Base-by-base conservation (phyloP, 2,329 filamentous ascomycete species). In the Colletotrichum siamense region DNA sequence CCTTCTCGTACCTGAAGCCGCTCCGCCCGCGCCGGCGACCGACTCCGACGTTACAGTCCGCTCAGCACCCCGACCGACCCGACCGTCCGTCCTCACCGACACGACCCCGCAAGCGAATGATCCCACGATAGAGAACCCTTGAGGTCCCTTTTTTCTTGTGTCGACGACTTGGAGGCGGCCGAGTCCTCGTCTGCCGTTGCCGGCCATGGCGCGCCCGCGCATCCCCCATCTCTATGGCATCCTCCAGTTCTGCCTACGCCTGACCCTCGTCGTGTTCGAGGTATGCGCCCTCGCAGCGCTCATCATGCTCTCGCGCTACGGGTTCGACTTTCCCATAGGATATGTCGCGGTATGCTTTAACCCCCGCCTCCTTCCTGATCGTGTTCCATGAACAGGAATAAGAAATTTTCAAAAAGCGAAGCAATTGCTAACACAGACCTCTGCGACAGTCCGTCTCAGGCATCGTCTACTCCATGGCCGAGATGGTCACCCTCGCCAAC, bases 381-480 rank as follows among this genome's bases (percentile, higher is more conserved):
- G 16, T n/a, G 39, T 49, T n/a, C 39, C 5, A n/a, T 12, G 18
- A 49, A 12, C 3, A n/a, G 18, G 3, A 44, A 12, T n/a, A n/a
- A 18, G 16, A 28, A 61, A 10, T 13, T 9, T 12, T n/a, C 6
- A 30, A 6, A n/a, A 9, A 13, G 28, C 26, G 24, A n/a, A 32
- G 9, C 57, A 61, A 61, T 61, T 15, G 30, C 59, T 62, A 18
- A 62, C 30, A 62, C 10, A 49, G 3, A 15, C 22, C 18, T 22
- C 30, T 16, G 3, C 13, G 2, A 44, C 34, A 78, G 77, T 65
- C 67, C 28, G 84, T 86, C 28, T 85, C 85, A 72, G 84, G 88
- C 69, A 85, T 86, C 10, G 76, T 88, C 75, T 88, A 86, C 80
- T 86, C 85, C 76, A 87, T 87, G 85, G 81, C 84, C 26, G 86